Percentiles rank a stretch among this genome's conserved stretches.
Conservation (phyloP, 1,284 basidiomycete species). For the Boletellus deceptivus region DNA sequence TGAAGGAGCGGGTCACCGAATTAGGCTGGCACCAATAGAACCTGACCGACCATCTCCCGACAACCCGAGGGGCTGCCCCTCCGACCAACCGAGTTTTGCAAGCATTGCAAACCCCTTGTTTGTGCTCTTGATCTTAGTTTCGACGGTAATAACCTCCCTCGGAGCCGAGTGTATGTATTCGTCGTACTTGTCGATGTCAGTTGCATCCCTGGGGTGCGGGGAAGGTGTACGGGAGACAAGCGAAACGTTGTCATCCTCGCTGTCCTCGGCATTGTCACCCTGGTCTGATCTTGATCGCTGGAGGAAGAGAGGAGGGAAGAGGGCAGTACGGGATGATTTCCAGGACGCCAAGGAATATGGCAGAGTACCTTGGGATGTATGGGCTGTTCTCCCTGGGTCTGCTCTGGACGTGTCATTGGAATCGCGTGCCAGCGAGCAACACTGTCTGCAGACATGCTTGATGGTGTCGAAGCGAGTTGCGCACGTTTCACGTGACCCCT, state of each 20-base stretch:
- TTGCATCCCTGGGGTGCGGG: conserved; percentile 41
- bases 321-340: conserved; percentile 46
- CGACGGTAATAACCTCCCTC: conserved; percentile 69
- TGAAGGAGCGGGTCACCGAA: conserved; percentile 28
- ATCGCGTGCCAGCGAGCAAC: conserved; percentile 74
- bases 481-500: background rate
- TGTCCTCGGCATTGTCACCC: conserved; percentile 39
- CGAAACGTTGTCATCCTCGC: conserved; percentile 64
- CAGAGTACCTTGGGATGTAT: conserved; percentile 63
- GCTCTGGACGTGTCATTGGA: conserved; percentile 43
- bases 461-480: background rate
- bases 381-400: conserved; percentile 17
- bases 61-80: conserved; percentile 74
- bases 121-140: conserved; percentile 70
- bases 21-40: background rate
- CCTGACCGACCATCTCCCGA: conserved; percentile 60
- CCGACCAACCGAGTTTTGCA: conserved; percentile 76
- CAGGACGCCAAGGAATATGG: conserved; percentile 42
- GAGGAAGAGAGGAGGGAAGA: conserved; percentile 43
- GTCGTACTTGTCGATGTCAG: conserved; percentile 72
- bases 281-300: conserved; percentile 56
- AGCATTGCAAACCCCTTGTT: conserved; percentile 81
- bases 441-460: conserved; percentile 57
- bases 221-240: conserved; percentile 73
- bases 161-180: conserved; percentile 52